phyloP scores from a whole-genome alignment of 139 green algal species.

The Trebouxia sp. region DNA sequence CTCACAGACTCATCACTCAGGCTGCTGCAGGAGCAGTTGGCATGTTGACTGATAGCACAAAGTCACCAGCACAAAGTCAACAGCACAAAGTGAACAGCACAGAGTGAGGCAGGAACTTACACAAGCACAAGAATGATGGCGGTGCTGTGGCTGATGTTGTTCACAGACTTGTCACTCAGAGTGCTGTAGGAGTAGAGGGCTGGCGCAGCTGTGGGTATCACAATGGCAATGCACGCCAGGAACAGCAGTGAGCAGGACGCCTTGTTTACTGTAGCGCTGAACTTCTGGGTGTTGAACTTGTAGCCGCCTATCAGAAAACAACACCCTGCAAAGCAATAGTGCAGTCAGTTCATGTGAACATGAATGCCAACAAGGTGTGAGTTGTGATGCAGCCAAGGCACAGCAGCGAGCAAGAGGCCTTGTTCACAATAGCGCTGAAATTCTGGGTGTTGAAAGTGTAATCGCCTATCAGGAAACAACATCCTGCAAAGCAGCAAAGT shows the following conservation, averaged over 20 bases:
- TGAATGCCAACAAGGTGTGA: too few species aligned
- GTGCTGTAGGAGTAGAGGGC: conserved; percentile 36
- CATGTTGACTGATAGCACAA: too few species aligned
- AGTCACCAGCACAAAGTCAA: neutral
- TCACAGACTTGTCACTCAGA: conserved; percentile 36
- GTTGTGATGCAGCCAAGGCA: conserved; percentile 79
- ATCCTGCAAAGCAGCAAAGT: conserved; percentile 51
- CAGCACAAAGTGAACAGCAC: neutral
- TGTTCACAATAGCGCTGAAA: conserved; percentile 73
- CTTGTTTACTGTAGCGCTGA: conserved; percentile 69
- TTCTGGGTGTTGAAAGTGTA: conserved; percentile 66
- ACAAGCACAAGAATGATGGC: conserved; percentile 61
- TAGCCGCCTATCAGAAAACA: conserved; percentile 85
- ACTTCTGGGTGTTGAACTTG: conserved; percentile 68
- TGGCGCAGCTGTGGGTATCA: conserved; percentile 65
- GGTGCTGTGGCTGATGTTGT: conserved; percentile 59
- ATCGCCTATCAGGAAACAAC: conserved; percentile 82
- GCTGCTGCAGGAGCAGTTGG: too few species aligned
- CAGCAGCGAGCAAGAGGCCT: conserved; percentile 71
- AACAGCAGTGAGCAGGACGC: conserved; percentile 80
- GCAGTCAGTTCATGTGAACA: too few species aligned
- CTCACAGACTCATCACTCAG: too few species aligned
- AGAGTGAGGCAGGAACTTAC: conserved; percentile 33
- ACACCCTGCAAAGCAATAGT: conserved; percentile 68
- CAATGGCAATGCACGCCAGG: conserved; percentile 76